Evolutionary conservation across 352 stramenopile species (phyloP), one percentile per base, ranked within the genome.

Genomic region (Aphanomyces cochlioides): DNA sequence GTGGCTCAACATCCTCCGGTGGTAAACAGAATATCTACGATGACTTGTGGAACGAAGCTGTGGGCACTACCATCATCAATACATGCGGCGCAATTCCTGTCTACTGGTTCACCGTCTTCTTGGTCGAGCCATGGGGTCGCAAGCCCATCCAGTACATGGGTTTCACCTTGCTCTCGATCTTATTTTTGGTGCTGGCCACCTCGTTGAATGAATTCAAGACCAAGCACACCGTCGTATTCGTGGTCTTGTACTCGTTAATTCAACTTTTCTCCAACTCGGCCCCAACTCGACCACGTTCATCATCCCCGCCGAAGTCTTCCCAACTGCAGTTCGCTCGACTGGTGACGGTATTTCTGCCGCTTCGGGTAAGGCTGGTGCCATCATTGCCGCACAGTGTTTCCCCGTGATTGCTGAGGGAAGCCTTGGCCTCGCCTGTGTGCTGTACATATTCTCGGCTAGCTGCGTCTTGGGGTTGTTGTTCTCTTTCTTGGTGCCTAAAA

Each of bases 251-350:
- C 74, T 69, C 75, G 61, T 79, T 87, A 60, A 74, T 78, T 57
- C 77, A 84, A 67, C 82, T 87, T 72, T 84, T 83, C 67, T 83
- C 83, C 73, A 84, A 87, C 69, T 92, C 68, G 84, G 82, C 3
- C 84, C 84, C 54, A 89, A 89, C 74, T 75, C 80, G 47, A 95
- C 88, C n/a, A 96, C 88, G 17, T 96, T 95, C 76, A 83, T 96
- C 63, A 90, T 95, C 70, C 85, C 88, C 2, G 82, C 87, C 4
- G 88, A 94, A 73, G 77, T 92, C 3, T 93, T 95, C 73, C 87
- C 86, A 4, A 95, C 87, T 41, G 79, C 88, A 48, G 79, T 92
- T 73, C 78, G 88, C 43, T 93, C 85, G 5, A 87, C 87, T 39
- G 87, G 84, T 45, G 87, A 96, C 74, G 88, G 88, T n/a, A 91